Percentiles rank a stretch among this genome's conserved stretches.
These are phyloP conservation scores for Mycosphaerella sp. DNA, from an alignment of 2,329 filamentous ascomycete species.

Conservation along the genomic window DNA sequence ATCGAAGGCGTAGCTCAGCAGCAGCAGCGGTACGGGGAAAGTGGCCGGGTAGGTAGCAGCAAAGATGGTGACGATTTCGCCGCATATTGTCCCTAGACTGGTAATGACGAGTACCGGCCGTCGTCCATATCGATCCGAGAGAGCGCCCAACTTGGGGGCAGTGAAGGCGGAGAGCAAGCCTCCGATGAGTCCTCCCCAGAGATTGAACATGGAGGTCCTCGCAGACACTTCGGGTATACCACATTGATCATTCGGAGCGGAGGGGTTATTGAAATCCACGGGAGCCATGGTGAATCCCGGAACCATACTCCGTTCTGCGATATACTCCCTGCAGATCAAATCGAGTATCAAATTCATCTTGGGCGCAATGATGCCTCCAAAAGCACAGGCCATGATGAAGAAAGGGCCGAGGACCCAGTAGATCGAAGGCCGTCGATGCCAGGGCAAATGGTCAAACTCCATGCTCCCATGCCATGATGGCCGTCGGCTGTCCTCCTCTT, in stretches of 20 bases:
- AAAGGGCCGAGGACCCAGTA: constrained; percentile 80
- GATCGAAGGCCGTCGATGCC: constrained; percentile 60
- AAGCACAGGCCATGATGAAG: constrained; percentile 73
- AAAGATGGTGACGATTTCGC: constrained; percentile 70
- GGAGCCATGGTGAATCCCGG: constrained; percentile 57
- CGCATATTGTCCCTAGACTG: constrained; percentile 65
- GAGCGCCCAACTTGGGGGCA: constrained; percentile 72
- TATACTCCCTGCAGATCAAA: constrained; percentile 77
- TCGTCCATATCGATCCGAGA: constrained; percentile 83
- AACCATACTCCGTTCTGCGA: constrained; percentile 56
- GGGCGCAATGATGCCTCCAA: constrained; percentile 78
- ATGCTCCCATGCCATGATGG: constrained; percentile 23
- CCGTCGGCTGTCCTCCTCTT: constrained; percentile 20
- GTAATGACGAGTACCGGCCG: constrained; percentile 66
- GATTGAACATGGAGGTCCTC: constrained; percentile 67
- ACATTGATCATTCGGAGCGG: constrained; percentile 68
- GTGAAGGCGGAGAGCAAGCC: constrained; percentile 74
- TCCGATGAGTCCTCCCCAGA: constrained; percentile 66
- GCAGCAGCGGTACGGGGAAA: constrained; percentile 69
- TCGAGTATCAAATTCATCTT: constrained; percentile 80
- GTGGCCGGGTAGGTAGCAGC: constrained; percentile 67
- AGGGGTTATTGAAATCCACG: constrained; percentile 52
- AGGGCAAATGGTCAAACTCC: constrained; percentile 57
- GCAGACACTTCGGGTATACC: constrained; percentile 71
- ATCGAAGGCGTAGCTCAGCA: constrained; percentile 71